phyloP scores from a whole-genome alignment of 2,329 filamentous ascomycete species.

The Trichophyton mentagrophytes region DNA sequence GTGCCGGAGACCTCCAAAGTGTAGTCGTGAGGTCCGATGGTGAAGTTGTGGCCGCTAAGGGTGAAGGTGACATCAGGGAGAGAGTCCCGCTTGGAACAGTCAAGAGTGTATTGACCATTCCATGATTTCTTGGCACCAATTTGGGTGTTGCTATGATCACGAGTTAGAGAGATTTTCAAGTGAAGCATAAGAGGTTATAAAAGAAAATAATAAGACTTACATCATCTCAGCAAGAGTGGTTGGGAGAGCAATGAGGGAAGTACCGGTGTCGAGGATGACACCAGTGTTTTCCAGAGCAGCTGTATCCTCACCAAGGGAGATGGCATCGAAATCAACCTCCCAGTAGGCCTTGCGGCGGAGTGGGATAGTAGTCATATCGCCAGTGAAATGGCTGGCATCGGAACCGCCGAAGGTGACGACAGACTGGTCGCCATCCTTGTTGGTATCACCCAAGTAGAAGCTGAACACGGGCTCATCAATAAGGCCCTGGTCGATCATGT shows the following conservation, averaged over 20 bases:
- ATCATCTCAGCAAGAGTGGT: conserved; percentile 84
- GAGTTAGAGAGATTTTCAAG: not conserved
- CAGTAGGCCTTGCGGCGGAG: conserved; percentile 98
- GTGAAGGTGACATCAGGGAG: conserved; percentile 89
- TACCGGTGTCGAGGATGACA: conserved; percentile 95
- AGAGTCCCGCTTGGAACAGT: conserved; percentile 68
- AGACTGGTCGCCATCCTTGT: conserved; percentile 59
- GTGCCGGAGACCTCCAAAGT: conserved; percentile 89
- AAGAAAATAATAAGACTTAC: conserved; percentile 29
- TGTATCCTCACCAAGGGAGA: conserved; percentile 72
- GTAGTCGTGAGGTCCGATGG: conserved; percentile 79
- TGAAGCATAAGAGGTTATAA: not conserved
- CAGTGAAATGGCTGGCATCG: conserved; percentile 66
- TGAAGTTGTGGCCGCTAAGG: conserved; percentile 84
- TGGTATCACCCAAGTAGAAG: conserved; percentile 79
- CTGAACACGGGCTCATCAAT: conserved; percentile 88
- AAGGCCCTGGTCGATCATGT: conserved; percentile 78
- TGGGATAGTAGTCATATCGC: conserved; percentile 84
- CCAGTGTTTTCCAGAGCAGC: conserved; percentile 90
- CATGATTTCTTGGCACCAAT: conserved; percentile 97
- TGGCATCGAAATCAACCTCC: conserved; percentile 92
- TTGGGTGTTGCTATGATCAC: conserved; percentile 59
- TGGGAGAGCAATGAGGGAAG: conserved; percentile 91
- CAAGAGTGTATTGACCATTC: conserved; percentile 91
- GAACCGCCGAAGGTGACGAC: conserved; percentile 85